Percentiles rank a stretch among this genome's conserved stretches.
phyloP scores from a whole-genome alignment of 2,329 filamentous ascomycete species.

The Mycosphaerella sp. region DNA sequence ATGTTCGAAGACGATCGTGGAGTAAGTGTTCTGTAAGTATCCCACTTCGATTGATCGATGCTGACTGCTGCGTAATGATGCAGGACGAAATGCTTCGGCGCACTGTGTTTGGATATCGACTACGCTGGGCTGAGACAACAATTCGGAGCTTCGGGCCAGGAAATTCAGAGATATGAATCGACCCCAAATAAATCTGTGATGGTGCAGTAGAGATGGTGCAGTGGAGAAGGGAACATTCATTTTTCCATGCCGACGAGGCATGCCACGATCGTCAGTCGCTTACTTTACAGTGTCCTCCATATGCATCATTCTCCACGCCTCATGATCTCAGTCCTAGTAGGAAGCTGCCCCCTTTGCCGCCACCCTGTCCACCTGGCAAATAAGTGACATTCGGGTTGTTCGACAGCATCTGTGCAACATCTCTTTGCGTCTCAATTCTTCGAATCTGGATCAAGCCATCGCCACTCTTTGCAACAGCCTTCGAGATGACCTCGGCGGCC shows the following conservation, averaged over 20 bases:
- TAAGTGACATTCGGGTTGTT: slow-evolving; percentile 95
- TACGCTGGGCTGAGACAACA: slow-evolving; percentile 52
- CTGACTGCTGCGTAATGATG: background rate
- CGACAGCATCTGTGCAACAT: slow-evolving; percentile 86
- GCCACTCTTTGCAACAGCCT: slow-evolving; percentile 85
- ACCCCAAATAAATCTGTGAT: too few relatives aligned
- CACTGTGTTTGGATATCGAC: slow-evolving; percentile 73
- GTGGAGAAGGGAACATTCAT: slow-evolving; percentile 19
- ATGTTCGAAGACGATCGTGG: slow-evolving; percentile 88
- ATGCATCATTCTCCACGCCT: background rate
- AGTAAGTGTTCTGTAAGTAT: slow-evolving; percentile 38
- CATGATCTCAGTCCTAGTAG: slow-evolving; percentile 59
- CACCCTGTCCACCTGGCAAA: slow-evolving; percentile 60
- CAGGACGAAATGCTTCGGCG: slow-evolving; percentile 70
- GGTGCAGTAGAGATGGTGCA: too few relatives aligned
- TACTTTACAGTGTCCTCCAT: slow-evolving; percentile 7
- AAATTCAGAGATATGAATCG: too few relatives aligned
- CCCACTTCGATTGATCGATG: background rate
- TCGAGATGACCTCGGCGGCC: slow-evolving; percentile 90
- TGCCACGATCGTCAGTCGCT: slow-evolving; percentile 1
- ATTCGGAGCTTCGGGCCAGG: background rate
- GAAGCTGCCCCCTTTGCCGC: slow-evolving; percentile 52
- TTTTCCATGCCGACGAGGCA: slow-evolving; percentile 6
- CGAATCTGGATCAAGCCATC: slow-evolving; percentile 93
- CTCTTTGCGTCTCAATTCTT: slow-evolving; percentile 92